Evolutionary conservation across 306 rosid species (phyloP), one percentile per base, ranked within the genome.

Genomic region (Prunus padus): DNA sequence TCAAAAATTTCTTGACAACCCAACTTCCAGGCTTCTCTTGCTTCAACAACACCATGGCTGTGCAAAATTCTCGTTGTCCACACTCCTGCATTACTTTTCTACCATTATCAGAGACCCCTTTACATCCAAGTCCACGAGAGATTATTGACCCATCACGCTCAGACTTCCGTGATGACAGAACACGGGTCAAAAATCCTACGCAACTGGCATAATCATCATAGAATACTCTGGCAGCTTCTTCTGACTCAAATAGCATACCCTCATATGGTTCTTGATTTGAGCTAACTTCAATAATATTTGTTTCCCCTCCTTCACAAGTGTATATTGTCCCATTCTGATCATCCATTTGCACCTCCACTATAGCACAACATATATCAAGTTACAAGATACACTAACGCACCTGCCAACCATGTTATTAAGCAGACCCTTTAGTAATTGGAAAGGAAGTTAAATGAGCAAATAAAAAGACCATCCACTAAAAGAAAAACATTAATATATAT

Each of bases 71-170:
- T 14, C 55, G 76, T 47, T 67, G 79, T 72, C 47, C 62, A 57
- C 28, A 65, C 69, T 72, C 73, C 67, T 52, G 63, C 26, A 16
- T 26, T 51, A 70, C 46, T 70, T 52, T 70, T 70, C 28, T 81
- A 63, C 68, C 61, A 73, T 54, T 60, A 42, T 25, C 46, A 49
- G 81, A 60, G 18, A 56, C 11, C 67, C 85, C 82, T 72, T 79
- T 82, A 62, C 85, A 82, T 59, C 85, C 85, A 67, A 82, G 64
- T 23, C 82, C 82, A 51, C 85, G 85, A 33, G 85, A 82, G 73
- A 82, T 77, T 42, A 82, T 68, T 37, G 81, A 82, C 46, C 85
- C 81, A 66, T 82, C 79, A 55, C 68, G 76, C 73, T 82, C 85
- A 73, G 85, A 82, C 79, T 82, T 82, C 26, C 85, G 76, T 14